Base-by-base conservation (phyloP, 345 rosid genomes). In the Dipteronia sinensis region DNA sequence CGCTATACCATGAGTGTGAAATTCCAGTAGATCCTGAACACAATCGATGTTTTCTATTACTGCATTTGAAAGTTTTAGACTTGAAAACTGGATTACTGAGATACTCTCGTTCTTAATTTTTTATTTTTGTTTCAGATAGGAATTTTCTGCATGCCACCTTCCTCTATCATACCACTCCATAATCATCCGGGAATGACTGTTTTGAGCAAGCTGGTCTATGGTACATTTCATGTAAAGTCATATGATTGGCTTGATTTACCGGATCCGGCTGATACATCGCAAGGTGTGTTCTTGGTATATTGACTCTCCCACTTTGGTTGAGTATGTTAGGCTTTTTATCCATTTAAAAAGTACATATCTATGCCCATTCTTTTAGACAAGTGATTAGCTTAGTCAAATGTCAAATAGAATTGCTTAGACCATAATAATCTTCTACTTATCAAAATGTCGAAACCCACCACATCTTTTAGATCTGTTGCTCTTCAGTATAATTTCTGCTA, bases 171-270 rank as follows among this genome's bases (percentile, higher is more conserved):
- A 72, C 99, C 99, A 47, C 93, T 95, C 77, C 99, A 95, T 81
- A 93, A 94, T 86, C 99, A 93, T 85, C 94, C 99, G 2, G 97
- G 99, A 81, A 92, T 94, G 96, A 90, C 94, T 8, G 97, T 97
- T 62, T 79, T 91, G 86, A 97, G 98, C 94, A 93, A 91, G 91
- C 96, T 94, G 69, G 69, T 97, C 17, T 94, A 91, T 69, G 96
- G 98, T 73, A 84, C 99, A 64, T 80, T 93, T 77, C 97, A 89
- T 74, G 98, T 92, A 69, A 86, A 85, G 78, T 90, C 98, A 46
- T 97, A 91, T 69, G 99, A 97, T 81, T 94, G 97, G 99, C 72
- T 97, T 80, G 92, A 90, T 71, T 63, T 86, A 56, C 82, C 90
- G 20, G 85, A 82, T 66, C 72, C 83, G 13, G 78, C 70, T 68